Conservation (phyloP, 805 yeast species). For the Lachancea sp. region DNA sequence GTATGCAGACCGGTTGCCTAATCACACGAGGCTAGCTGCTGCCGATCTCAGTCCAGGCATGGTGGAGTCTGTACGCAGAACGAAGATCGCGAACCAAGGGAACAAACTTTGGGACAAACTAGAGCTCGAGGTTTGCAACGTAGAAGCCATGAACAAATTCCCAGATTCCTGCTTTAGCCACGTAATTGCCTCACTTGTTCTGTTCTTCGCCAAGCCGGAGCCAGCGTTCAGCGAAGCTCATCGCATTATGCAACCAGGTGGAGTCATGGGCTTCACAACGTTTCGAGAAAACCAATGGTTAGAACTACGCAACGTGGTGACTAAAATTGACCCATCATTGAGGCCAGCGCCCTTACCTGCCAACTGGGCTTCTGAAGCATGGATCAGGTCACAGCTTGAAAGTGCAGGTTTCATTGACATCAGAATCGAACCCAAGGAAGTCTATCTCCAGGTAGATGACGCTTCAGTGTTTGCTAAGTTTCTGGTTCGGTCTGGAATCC, state of each 20-base stretch:
- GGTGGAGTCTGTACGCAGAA: constrained; percentile 1
- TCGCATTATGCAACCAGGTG: constrained; percentile 1
- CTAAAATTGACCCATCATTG: background rate
- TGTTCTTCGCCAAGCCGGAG: constrained; percentile 4
- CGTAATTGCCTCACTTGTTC: constrained; percentile 3
- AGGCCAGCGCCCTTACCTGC: background rate
- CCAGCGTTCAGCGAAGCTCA: constrained; percentile 2
- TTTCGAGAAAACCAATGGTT: constrained; percentile 1
- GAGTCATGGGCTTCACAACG: constrained; percentile 3
- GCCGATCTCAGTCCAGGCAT: constrained; percentile 6
- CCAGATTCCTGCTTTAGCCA: constrained; percentile 1
- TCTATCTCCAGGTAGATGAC: background rate
- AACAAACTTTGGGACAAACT: constrained; percentile 2
- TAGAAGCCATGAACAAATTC: background rate
- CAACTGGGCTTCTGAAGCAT: constrained; percentile 1
- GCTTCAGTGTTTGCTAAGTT: background rate
- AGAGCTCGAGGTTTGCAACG: background rate
- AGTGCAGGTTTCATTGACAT: background rate
- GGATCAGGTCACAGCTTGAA: background rate
- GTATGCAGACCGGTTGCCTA: background rate
- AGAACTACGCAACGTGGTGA: background rate
- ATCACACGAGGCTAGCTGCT: background rate
- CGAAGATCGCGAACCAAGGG: background rate
- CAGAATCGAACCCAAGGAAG: background rate
- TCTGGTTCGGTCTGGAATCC: background rate